Evolutionary conservation across 2,329 filamentous ascomycete species (phyloP).

Genomic region (Trichoderma brevicompactum): DNA sequence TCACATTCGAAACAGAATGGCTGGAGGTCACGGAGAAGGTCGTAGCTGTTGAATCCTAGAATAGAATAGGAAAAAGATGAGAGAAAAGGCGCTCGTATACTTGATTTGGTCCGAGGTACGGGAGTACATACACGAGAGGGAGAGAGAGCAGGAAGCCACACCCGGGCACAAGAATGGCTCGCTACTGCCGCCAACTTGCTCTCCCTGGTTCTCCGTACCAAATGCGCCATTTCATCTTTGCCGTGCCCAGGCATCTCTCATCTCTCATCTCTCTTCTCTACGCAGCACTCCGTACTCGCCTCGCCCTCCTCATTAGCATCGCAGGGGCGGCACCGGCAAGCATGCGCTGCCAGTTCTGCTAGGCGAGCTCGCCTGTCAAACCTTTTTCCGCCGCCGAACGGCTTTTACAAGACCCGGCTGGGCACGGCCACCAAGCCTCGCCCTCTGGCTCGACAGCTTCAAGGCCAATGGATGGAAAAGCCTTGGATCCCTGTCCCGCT

Average conservation of each 20-base stretch:
- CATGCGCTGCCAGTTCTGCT: neutral
- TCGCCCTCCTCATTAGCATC: neutral
- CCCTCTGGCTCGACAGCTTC: neutral
- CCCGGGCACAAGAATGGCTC: too few relatives aligned
- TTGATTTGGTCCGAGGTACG: neutral
- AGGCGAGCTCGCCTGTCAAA: constrained; percentile 6
- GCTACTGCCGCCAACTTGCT: neutral
- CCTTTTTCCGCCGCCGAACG: constrained; percentile 22
- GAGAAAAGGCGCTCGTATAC: neutral
- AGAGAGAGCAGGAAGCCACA: neutral
- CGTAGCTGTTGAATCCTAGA: neutral
- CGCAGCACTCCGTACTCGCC: too few relatives aligned
- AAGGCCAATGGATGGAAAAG: constrained; percentile 6
- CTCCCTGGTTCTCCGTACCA: too few relatives aligned
- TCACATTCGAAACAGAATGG: constrained; percentile 12
- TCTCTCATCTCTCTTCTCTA: neutral
- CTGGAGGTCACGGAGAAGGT: neutral
- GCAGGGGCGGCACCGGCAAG: neutral
- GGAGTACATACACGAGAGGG: neutral
- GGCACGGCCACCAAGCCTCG: constrained; percentile 5
- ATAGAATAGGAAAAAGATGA: neutral
- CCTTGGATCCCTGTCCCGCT: constrained; percentile 7
- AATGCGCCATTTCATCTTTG: neutral
- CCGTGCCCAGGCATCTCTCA: neutral
- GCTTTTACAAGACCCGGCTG: neutral